Conservation (phyloP, 257 asterid genomes). For the Ophiorrhiza pumila region DNA sequence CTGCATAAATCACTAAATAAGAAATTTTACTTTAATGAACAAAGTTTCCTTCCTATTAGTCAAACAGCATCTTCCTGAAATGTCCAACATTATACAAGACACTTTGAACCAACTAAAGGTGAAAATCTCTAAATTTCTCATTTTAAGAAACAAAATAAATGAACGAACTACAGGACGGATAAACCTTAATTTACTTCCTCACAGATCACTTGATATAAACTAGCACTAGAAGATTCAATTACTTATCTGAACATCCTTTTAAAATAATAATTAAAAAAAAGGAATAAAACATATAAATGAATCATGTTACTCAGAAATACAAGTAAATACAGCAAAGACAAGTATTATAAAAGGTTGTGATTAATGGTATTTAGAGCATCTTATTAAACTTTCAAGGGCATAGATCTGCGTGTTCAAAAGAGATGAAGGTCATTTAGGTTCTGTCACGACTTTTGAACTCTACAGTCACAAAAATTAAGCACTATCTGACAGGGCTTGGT, state of each 20-base stretch:
- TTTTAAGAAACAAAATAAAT: background rate
- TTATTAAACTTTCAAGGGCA: background rate
- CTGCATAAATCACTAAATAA: background rate
- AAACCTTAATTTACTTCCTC: background rate
- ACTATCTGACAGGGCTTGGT: background rate
- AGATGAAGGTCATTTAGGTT: background rate
- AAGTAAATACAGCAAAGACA: background rate
- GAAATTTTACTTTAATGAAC: background rate
- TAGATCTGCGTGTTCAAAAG: background rate
- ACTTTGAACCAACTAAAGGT: background rate
- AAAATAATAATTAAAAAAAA: background rate
- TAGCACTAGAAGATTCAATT: background rate
- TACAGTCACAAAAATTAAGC: background rate
- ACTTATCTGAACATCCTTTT: background rate
- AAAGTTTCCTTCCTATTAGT: background rate
- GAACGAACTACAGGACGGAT: background rate
- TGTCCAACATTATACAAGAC: background rate
- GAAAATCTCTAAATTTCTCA: background rate
- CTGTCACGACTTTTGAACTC: background rate
- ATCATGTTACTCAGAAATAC: background rate
- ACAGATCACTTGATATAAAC: background rate
- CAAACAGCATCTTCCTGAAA: background rate
- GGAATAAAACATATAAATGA: too few relatives aligned
- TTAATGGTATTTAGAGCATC: background rate
- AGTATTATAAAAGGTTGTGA: background rate